A percentile compares a stretch with the other conserved stretches of the same genome.
Evolutionary conservation across 208 protist genomes (phyloP).

Genomic region (Novymonas esmeraldas): DNA sequence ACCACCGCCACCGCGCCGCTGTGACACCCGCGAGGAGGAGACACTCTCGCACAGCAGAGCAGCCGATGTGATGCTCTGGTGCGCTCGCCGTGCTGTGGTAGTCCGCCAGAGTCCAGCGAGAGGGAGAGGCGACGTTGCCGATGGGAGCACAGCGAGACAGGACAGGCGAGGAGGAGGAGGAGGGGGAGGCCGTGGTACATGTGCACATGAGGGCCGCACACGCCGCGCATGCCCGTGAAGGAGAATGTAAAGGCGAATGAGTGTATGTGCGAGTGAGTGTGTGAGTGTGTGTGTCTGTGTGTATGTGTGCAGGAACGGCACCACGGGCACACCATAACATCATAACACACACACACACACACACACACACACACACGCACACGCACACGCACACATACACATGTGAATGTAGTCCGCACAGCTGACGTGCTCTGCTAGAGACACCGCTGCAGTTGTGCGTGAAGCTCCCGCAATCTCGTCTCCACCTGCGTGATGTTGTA

Average conservation of each 20-base stretch:
- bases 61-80: no score
- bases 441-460: conserved; percentile 24
- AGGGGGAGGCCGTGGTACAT: background rate
- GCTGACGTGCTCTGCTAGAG: conserved; percentile 12
- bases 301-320: background rate
- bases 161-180: background rate
- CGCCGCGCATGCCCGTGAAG: background rate
- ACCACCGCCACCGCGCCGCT: no score
- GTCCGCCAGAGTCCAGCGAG: no score
- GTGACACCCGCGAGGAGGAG: no score
- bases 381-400: background rate
- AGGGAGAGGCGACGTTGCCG: no score
- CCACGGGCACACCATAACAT: no score
- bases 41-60: no score
- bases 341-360: background rate
- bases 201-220: background rate
- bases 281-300: no score
- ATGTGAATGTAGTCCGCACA: no score
- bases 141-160: no score
- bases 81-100: no score
- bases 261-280: no score
- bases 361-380: background rate
- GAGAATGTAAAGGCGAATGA: background rate
- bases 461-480: conserved; percentile 19
- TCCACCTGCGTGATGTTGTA: conserved; percentile 20